phyloP scores from a whole-genome alignment of 805 yeast genomes.

The Myxozyma neotropica region DNA sequence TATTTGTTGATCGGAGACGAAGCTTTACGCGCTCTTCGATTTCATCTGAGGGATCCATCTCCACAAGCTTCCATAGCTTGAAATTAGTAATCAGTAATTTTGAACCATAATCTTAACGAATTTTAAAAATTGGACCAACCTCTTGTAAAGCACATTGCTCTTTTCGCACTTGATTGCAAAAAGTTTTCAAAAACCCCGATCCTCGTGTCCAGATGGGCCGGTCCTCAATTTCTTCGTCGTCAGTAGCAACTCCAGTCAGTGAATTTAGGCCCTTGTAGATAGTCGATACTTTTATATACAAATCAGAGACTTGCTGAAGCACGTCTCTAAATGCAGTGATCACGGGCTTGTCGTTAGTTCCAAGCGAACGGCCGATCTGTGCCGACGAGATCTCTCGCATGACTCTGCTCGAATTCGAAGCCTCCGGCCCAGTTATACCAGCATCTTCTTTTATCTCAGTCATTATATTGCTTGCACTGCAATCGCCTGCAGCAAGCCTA shows the following conservation, averaged over 20 bases:
- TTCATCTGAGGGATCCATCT: neutral
- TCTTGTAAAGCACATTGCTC: slow-evolving; percentile 10
- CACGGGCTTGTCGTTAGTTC: neutral
- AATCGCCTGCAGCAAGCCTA: too few species aligned
- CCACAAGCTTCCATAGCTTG: neutral
- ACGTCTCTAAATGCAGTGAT: neutral
- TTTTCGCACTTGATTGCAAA: slow-evolving; percentile 11
- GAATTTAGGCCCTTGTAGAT: neutral
- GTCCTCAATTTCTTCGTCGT: neutral
- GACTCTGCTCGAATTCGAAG: too few species aligned
- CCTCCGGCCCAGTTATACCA: too few species aligned
- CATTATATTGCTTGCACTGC: too few species aligned
- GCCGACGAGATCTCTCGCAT: too few species aligned
- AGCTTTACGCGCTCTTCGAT: neutral
- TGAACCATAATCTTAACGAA: too few species aligned
- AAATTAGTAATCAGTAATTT: neutral
- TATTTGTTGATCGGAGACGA: slow-evolving; percentile 20
- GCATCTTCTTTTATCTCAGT: neutral
- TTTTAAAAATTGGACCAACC: too few species aligned
- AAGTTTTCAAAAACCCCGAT: slow-evolving; percentile 2
- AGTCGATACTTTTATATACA: neutral
- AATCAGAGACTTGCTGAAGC: neutral
- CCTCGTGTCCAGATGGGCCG: slow-evolving; percentile 15
- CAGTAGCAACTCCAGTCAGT: neutral
- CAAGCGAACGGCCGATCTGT: too few species aligned